These are phyloP conservation scores for Dioszegia aurantiaca DNA, from an alignment of 768 basidiomycete species.

Conservation along the genomic window DNA sequence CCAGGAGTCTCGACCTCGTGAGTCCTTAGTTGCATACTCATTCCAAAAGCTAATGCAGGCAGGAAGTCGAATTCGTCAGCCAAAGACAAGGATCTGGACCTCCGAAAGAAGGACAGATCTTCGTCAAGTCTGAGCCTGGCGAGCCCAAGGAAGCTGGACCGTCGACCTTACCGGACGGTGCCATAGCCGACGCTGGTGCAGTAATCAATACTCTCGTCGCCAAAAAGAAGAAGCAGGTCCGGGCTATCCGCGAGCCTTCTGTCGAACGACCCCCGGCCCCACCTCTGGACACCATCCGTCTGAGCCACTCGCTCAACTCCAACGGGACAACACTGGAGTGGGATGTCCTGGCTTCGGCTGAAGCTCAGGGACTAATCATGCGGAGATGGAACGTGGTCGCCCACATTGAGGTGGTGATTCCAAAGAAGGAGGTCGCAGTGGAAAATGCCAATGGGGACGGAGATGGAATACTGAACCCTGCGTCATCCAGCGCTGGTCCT, in stretches of 20 bases:
- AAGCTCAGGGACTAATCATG: slow-evolving; percentile 32
- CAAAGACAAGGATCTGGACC: background rate
- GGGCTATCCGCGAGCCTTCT: slow-evolving; percentile 20
- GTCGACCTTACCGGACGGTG: slow-evolving; percentile 1
- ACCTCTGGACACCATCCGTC: slow-evolving; percentile 41
- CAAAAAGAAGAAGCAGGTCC: slow-evolving; percentile 33
- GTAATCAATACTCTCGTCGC: slow-evolving; percentile 31
- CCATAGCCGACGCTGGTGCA: background rate
- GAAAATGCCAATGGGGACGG: background rate
- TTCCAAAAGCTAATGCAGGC: background rate
- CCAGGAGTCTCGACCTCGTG: slow-evolving; percentile 3
- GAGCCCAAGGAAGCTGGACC: slow-evolving; percentile 14
- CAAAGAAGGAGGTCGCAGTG: too few species aligned
- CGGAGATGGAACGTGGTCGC: slow-evolving; percentile 18
- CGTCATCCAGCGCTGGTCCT: too few species aligned
- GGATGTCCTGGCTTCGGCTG: slow-evolving; percentile 39
- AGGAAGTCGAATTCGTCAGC: slow-evolving; percentile 13
- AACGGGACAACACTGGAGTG: slow-evolving; percentile 35
- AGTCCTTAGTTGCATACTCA: background rate
- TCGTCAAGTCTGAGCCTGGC: slow-evolving; percentile 19
- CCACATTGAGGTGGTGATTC: slow-evolving; percentile 5
- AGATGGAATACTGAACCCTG: too few species aligned
- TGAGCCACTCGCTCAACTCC: slow-evolving; percentile 15
- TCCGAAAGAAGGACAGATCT: background rate
- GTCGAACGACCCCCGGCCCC: slow-evolving; percentile 40